Evolutionary conservation across 78 protist genomes (phyloP).

Genomic region (Dictyostelium purpureum): DNA sequence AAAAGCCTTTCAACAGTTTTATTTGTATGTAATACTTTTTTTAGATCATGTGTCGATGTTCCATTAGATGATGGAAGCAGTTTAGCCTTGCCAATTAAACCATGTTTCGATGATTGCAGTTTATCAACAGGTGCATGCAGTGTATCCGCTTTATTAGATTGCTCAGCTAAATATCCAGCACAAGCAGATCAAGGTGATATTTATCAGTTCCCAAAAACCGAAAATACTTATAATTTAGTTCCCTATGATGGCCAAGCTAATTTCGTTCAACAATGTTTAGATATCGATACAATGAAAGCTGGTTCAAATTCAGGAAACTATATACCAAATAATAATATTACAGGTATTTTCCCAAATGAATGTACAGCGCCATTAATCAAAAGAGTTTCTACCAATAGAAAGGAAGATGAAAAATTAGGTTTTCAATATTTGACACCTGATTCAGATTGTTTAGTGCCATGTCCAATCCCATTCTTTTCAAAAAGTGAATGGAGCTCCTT

Average conservation of each 20-base stretch:
- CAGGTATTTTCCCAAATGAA: background rate
- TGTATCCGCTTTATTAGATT: too few species aligned
- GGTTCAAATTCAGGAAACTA: background rate
- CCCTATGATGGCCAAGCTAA: background rate
- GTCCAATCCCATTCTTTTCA: conserved; percentile 47
- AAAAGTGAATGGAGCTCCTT: conserved; percentile 4
- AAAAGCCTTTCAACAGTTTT: background rate
- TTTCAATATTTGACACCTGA: background rate
- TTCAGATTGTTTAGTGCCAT: conserved; percentile 29
- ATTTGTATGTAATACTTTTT: conserved; percentile 41
- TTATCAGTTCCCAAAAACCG: background rate
- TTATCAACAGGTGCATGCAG: too few species aligned
- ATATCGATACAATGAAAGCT: conserved; percentile 13
- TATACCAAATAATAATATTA: background rate
- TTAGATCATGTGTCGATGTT: conserved; percentile 7
- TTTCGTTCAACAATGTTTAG: background rate
- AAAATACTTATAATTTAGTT: background rate
- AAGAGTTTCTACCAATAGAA: background rate
- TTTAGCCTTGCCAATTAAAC: background rate
- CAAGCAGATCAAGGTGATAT: too few species aligned
- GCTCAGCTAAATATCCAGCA: too few species aligned
- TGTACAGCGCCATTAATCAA: conserved; percentile 28
- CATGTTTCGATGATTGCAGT: conserved; percentile 21
- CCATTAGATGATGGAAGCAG: background rate
- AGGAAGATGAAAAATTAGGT: conserved; percentile 19